Percentiles rank a stretch among this genome's conserved stretches.
These are phyloP conservation scores for Talaromyces islandicus DNA, from an alignment of 2,329 filamentous ascomycete species.

Conservation along the genomic window DNA sequence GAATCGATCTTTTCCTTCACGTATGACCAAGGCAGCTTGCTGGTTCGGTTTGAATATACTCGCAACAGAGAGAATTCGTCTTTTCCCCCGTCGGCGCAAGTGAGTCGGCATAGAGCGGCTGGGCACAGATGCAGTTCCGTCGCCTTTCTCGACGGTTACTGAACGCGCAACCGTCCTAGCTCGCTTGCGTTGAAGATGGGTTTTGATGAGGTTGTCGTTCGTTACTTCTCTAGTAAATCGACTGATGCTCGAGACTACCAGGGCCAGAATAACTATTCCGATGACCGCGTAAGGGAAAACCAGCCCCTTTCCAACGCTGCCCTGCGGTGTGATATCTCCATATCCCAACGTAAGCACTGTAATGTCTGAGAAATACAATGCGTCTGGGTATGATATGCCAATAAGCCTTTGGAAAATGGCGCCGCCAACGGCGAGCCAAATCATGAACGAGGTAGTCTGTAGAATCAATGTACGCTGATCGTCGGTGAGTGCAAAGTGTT, in stretches of 20 bases:
- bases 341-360: slow-evolving; percentile 58
- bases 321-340: slow-evolving; percentile 55
- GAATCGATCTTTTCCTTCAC: slow-evolving; percentile 66
- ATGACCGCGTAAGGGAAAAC: slow-evolving; percentile 78
- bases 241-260: slow-evolving; percentile 75
- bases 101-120: neutral
- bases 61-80: slow-evolving; percentile 19
- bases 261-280: slow-evolving; percentile 76
- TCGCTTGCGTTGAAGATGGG: slow-evolving; percentile 52
- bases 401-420: slow-evolving; percentile 69
- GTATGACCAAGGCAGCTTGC: slow-evolving; percentile 48
- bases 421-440: slow-evolving; percentile 74
- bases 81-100: neutral
- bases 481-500: slow-evolving; percentile 70
- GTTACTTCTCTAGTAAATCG: slow-evolving; percentile 57
- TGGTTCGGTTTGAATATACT: slow-evolving; percentile 22
- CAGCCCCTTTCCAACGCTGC: slow-evolving; percentile 58
- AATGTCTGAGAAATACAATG: slow-evolving; percentile 72
- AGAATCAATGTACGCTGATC: slow-evolving; percentile 84
- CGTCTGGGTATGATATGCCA: slow-evolving; percentile 69
- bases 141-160: slow-evolving; percentile 32
- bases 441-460: slow-evolving; percentile 79
- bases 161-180: slow-evolving; percentile 50
- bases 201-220: slow-evolving; percentile 56
- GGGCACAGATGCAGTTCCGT: neutral